These are phyloP conservation scores for Penicillium sp. DNA, from an alignment of 2,329 filamentous ascomycete species.

Conservation along the genomic window DNA sequence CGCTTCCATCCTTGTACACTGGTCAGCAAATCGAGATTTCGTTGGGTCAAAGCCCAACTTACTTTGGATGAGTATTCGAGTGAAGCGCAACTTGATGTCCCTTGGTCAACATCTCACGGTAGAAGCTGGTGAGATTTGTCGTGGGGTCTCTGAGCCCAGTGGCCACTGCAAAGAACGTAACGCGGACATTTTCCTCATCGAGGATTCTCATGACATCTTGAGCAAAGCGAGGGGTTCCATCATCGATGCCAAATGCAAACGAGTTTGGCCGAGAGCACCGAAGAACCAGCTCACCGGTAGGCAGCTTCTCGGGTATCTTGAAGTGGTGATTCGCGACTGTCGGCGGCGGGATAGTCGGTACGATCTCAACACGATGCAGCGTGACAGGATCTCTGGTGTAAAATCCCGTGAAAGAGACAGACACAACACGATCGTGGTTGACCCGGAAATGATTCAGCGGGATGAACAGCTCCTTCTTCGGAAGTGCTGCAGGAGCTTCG, in stretches of 20 bases:
- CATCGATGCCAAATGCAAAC: constrained; percentile 68
- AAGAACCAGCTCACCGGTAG: constrained; percentile 57
- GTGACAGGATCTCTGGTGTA: constrained; percentile 50
- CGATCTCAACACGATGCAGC: constrained; percentile 58
- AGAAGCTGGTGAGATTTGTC: constrained; percentile 60
- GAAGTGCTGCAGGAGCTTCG: constrained; percentile 20
- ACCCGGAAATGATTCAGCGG: constrained; percentile 63
- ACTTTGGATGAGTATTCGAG: constrained; percentile 63
- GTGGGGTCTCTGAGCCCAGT: constrained; percentile 54
- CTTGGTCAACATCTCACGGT: constrained; percentile 56
- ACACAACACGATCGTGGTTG: constrained; percentile 52
- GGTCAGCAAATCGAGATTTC: background rate
- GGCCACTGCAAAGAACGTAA: constrained; percentile 68
- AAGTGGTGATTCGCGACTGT: constrained; percentile 32
- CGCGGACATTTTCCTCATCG: constrained; percentile 56
- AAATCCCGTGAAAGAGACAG: constrained; percentile 61
- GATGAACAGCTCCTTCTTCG: constrained; percentile 57
- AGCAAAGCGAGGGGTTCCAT: constrained; percentile 57
- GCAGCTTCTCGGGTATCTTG: constrained; percentile 55
- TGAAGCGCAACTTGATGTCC: constrained; percentile 67
- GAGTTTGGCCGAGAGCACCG: constrained; percentile 63
- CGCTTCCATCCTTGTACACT: constrained; percentile 33
- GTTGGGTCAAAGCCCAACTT: constrained; percentile 6
- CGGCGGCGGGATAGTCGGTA: constrained; percentile 48
- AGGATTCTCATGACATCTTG: constrained; percentile 59